Evolutionary conservation across 495 filamentous ascomycete species (phyloP).

Genomic region (Hypoxylon trugodes): DNA sequence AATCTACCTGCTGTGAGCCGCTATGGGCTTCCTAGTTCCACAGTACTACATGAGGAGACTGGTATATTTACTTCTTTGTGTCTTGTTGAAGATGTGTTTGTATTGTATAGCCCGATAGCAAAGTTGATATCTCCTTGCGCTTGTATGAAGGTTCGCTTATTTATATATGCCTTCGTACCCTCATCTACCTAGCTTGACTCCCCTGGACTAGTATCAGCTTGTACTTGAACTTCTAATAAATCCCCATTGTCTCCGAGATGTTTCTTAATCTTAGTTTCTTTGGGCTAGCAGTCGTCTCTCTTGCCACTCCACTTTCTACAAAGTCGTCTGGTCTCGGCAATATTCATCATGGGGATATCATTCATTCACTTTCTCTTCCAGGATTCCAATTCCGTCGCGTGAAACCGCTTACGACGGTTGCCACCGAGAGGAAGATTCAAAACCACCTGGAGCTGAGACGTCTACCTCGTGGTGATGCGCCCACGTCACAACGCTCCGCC

Average conservation of each 20-base stretch:
- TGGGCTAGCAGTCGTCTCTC: background rate
- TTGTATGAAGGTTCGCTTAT: too few species aligned
- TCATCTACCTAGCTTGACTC: background rate
- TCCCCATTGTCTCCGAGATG: background rate
- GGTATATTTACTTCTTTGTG: too few species aligned
- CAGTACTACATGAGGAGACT: too few species aligned
- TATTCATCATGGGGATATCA: background rate
- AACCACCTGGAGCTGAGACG: constrained; percentile 14
- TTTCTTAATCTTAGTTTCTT: background rate
- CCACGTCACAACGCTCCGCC: constrained; percentile 10
- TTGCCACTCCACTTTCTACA: background rate
- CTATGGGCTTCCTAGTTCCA: too few species aligned
- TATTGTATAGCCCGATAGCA: too few species aligned
- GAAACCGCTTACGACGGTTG: background rate
- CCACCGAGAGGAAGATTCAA: constrained; percentile 16
- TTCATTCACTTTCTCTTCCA: constrained; percentile 17
- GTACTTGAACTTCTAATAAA: background rate
- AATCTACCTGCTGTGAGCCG: too few species aligned
- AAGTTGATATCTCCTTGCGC: too few species aligned
- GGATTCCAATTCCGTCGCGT: constrained; percentile 22
- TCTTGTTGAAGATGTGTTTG: too few species aligned
- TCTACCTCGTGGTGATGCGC: background rate
- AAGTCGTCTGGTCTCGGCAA: background rate
- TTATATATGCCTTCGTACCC: too few species aligned
- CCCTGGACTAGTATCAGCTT: background rate